Conservation (phyloP, 2,329 filamentous ascomycete genomes). For the Purpureocillium takamizusanense region DNA sequence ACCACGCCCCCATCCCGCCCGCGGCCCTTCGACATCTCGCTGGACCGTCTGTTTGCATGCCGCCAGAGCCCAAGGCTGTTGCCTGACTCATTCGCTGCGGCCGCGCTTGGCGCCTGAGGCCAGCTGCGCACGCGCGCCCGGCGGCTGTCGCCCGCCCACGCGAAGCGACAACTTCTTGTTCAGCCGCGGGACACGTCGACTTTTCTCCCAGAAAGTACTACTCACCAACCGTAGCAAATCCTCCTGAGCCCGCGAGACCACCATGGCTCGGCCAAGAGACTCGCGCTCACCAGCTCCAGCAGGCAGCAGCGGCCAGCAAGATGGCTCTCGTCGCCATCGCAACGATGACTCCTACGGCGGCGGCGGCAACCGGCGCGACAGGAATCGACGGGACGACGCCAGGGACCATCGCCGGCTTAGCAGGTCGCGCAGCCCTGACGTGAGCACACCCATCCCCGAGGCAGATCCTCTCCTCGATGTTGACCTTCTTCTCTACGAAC, state of each 20-base stretch:
- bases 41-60: no score
- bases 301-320: constrained; percentile 61
- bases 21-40: no score
- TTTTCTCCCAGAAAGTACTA: constrained; percentile 26
- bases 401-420: constrained; percentile 46
- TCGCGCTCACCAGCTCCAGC: constrained; percentile 87
- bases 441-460: constrained; percentile 29
- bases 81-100: background rate
- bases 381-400: constrained; percentile 38
- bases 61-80: no score
- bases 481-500: constrained; percentile 24
- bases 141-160: background rate
- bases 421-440: constrained; percentile 55
- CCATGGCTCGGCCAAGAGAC: constrained; percentile 57
- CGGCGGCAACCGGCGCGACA: constrained; percentile 13
- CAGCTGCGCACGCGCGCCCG: constrained; percentile 1
- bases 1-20: background rate
- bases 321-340: constrained; percentile 60
- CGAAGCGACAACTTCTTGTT: background rate
- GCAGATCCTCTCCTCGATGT: constrained; percentile 18
- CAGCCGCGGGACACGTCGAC: constrained; percentile 2
- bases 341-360: constrained; percentile 50
- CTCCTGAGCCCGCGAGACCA: constrained; percentile 32
- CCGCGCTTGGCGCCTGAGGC: background rate
- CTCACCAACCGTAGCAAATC: constrained; percentile 26